Evolutionary conservation across 305 asterid species (phyloP), one percentile per base, ranked within the genome.

Genomic region (Plantago coronopus): DNA sequence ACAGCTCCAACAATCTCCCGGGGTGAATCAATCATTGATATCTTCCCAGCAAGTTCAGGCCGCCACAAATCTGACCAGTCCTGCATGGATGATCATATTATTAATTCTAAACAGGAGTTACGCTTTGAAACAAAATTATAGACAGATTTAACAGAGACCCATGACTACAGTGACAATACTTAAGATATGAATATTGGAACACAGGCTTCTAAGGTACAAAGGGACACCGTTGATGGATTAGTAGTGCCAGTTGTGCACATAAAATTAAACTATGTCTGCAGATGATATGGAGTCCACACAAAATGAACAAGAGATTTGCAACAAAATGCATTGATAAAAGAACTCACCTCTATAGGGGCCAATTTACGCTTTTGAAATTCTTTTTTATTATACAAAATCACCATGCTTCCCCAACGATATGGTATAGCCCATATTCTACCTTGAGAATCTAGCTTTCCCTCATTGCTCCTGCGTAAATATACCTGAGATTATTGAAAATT

Each of bases 11-110:
- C 73, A 65, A 93, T 81, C 79, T 89, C 99, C 69, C 97, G 75
- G 12, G 97, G 83, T 59, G 96, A 87, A 78, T 93, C 91, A 25
- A 93, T 87, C 99, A 93, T 93, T 49, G 99, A 61, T 76, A 89
- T 87, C 76, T 78, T 93, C 67, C 99, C 95, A 37, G 91, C 76
- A 44, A 89, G 97, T 69, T 93, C 96, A 67, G 97, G 87, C 56
- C 89, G 81, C 99, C 99, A 93, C 45, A 93, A 79, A 76, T 93
- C 99, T 29, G 87, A 80, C 99, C 97, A 93, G 74, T 93, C 99
- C 99, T 93, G 85, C 69, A 69, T 23, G 60, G 42, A 58, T 19
- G 57, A 66, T 23, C 20, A 13, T 31, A 51, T 42, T 48, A 12
- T n/a, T 37, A 61, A 50, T 38, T 65, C 47, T 19, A 57, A 69